phyloP scores from a whole-genome alignment of 1,139 yeast species.

The Eremothecium cymbalariae region DNA sequence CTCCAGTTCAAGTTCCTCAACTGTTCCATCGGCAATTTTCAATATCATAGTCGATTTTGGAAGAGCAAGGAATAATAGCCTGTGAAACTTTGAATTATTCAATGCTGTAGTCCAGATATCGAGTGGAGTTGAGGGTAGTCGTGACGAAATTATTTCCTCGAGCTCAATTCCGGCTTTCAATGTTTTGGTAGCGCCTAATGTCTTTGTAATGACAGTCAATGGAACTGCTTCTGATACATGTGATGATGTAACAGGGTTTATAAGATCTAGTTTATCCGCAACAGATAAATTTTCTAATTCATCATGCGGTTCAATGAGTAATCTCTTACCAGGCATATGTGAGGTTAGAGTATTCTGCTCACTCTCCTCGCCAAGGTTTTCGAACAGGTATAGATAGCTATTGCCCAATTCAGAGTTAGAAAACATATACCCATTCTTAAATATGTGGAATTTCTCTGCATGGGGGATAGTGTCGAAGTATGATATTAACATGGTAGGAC shows the following conservation, averaged over 20 bases:
- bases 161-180: constrained; percentile 22
- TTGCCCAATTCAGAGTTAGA: constrained; percentile 58
- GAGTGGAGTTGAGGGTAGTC: constrained; percentile 22
- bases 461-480: constrained; percentile 74
- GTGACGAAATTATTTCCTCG: constrained; percentile 21
- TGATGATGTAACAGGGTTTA: constrained; percentile 53
- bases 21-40: constrained; percentile 38
- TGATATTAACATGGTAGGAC: constrained; percentile 38
- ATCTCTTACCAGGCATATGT: constrained; percentile 28
- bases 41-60: constrained; percentile 23
- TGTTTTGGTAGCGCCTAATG: background rate
- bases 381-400: constrained; percentile 66
- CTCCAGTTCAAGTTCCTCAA: constrained; percentile 65
- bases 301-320: constrained; percentile 31
- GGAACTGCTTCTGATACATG: constrained; percentile 32
- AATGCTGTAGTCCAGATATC: constrained; percentile 33
- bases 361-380: constrained; percentile 52
- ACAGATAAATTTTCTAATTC: constrained; percentile 50
- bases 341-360: constrained; percentile 28
- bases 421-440: constrained; percentile 69
- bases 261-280: constrained; percentile 44
- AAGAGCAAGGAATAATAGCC: constrained; percentile 34
- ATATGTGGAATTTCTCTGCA: constrained; percentile 47
- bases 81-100: constrained; percentile 38
- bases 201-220: constrained; percentile 23